Evolutionary conservation across 2,329 filamentous ascomycete species (phyloP).

Genomic region (Pestalotiopsis sp.): DNA sequence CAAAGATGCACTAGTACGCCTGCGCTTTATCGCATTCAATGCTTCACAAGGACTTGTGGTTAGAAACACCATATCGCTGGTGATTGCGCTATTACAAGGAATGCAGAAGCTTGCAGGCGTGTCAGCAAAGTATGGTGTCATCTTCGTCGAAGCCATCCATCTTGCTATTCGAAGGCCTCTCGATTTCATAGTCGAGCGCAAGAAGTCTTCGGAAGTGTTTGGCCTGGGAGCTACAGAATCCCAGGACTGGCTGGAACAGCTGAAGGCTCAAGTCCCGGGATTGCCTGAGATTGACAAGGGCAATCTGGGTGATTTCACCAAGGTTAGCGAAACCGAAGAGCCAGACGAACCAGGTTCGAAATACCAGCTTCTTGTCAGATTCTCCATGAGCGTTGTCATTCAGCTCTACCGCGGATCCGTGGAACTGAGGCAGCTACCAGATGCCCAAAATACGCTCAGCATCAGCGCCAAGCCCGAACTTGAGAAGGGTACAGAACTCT

Average conservation of each 20-base stretch:
- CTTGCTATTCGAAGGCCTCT: slow-evolving; percentile 19
- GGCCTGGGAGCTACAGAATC: not conserved
- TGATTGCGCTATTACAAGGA: slow-evolving; percentile 33
- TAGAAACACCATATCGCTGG: slow-evolving; percentile 44
- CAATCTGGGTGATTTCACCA: slow-evolving; percentile 16
- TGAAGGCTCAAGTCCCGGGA: not conserved
- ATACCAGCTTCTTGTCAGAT: slow-evolving; percentile 24
- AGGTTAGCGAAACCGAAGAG: slow-evolving; percentile 10
- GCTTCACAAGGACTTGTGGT: slow-evolving; percentile 32
- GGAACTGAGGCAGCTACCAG: not conserved
- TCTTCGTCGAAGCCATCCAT: slow-evolving; percentile 32
- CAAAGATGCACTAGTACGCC: slow-evolving; percentile 33
- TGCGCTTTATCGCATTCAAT: slow-evolving; percentile 56
- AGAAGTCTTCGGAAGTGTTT: not conserved
- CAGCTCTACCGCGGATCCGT: slow-evolving; percentile 33
- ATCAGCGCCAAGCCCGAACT: slow-evolving; percentile 19
- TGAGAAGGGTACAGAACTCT: slow-evolving; percentile 24
- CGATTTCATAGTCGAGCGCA: not conserved
- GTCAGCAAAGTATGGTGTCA: slow-evolving; percentile 25
- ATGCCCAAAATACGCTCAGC: slow-evolving; percentile 18
- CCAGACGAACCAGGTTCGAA: slow-evolving; percentile 7
- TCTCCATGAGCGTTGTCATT: slow-evolving; percentile 28
- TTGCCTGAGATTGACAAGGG: slow-evolving; percentile 16
- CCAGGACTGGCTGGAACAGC: slow-evolving; percentile 18
- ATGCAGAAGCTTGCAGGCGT: slow-evolving; percentile 26